Evolutionary conservation across 345 rosid genomes (phyloP), one percentile per base, ranked within the genome.

Genomic region (Zanthoxylum bungeanum): DNA sequence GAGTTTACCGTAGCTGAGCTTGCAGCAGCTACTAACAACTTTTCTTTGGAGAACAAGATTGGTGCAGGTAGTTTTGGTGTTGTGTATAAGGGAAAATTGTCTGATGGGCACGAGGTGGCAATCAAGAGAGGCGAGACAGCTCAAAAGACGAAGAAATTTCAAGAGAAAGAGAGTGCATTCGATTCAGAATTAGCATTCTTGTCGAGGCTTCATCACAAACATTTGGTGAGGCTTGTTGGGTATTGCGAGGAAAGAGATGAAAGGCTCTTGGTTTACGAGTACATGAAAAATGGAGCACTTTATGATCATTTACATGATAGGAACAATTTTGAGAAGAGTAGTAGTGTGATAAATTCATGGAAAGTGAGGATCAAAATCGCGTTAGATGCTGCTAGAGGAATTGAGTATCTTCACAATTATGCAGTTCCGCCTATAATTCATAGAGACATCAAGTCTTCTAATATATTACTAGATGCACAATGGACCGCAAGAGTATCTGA

Each of bases 41-140:
- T 95, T 80, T 82, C 99, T 2, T 14, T 66, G 0, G 93, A 89
- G 71, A 92, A 92, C 85, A 95, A 86, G 80, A 86, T 95, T 56
- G 98, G 98, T 5, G 86, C 92, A 0, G 97, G 99, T 1, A 95
- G 99, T 76, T 95, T 85, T 28, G 99, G 99, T 1, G 76, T 91
- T 14, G 98, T 95, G 37, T 95, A 95, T 79, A 76, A 70, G 57
- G 98, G 94, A 0, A 92, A 89, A 72, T 76, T 95, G 56, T 27
- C 7, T 0, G 96, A 91, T 63, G 96, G 97, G 9, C 86, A 89
- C 3, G 94, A 95, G 49, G 99, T 95, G 4, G 98, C 98, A 4
- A 88, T 93, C 49, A 95, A 95, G 76, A 85, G 98, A 73, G 93
- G 97, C 0, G 99, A 95, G 53, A 87, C 90, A 3, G 79, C 80